Evolutionary conservation across 345 rosid genomes (phyloP), one percentile per base, ranked within the genome.

Genomic region (Rhizophora mangle): DNA sequence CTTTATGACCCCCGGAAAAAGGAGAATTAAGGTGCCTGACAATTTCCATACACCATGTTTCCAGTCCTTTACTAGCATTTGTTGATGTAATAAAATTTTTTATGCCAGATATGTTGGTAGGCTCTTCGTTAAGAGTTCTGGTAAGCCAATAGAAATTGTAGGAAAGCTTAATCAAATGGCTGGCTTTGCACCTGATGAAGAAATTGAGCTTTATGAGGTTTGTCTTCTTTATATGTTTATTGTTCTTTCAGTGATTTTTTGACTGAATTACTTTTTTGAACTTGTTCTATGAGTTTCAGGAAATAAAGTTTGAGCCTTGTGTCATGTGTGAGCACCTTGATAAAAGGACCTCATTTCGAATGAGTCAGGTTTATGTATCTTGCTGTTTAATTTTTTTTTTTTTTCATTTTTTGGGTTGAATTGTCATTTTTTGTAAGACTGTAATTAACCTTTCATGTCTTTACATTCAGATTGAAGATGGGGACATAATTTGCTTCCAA

Each of bases 401-500:
- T 61, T 34, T n/a, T 24, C 24, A 24, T 24, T 24, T 24, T 24
- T 24, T 24, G 24, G 55, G 27, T 51, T 43, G 31, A 55, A 64
- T 43, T 55, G 1, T 30, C 65, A 56, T 2, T 19, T 72, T 46
- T 10, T 21, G 6, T 24, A 22, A 24, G 16, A 27, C 10, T 56
- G 15, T 32, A 64, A 26, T 31, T 58, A 27, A 43, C 31, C 26
- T 51, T 21, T 67, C 20, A 22, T 58, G 60, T 9, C 24, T 63
- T 76, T 56, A 7, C 55, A 51, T 79, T 71, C 85, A 88, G 96
- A 81, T 92, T 74, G 98, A 92, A 86, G 99, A 95, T 81, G 98
- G 99, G 62, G 99, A 95, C 71, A 89, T 95, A 66, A 87, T 95
- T 62, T 95, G 98, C 85, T 95, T 84, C 83, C 99, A 95, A 84